Percentiles rank a stretch among this genome's conserved stretches.
These are phyloP conservation scores for Alternaria sp. DNA, from an alignment of 2,329 filamentous ascomycete species.

Conservation along the genomic window DNA sequence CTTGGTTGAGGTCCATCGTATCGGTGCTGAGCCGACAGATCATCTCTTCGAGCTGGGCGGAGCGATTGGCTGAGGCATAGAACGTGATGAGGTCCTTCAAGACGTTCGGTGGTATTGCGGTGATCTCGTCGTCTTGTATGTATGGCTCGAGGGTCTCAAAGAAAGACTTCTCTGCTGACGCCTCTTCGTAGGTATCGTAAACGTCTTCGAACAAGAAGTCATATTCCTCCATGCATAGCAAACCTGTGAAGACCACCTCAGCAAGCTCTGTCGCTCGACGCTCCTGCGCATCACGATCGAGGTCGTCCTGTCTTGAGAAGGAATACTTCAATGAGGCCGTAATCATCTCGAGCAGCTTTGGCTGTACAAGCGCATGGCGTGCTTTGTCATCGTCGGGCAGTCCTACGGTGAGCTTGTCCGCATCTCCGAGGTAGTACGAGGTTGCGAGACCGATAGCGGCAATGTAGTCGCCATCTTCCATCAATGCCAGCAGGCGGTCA, in stretches of 20 bases:
- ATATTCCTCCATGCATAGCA: constrained; percentile 74
- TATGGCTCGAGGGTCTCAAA: constrained; percentile 88
- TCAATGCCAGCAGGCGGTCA: constrained; percentile 87
- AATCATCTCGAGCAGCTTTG: constrained; percentile 93
- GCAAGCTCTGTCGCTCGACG: constrained; percentile 77
- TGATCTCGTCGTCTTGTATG: constrained; percentile 79
- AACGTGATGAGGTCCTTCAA: constrained; percentile 86
- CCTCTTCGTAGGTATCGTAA: constrained; percentile 88
- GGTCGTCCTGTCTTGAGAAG: constrained; percentile 69
- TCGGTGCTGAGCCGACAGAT: constrained; percentile 90
- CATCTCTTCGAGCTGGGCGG: constrained; percentile 85
- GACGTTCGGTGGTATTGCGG: constrained; percentile 76
- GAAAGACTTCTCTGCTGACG: constrained; percentile 74
- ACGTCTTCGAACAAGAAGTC: constrained; percentile 91
- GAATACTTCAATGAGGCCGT: constrained; percentile 88
- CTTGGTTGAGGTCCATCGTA: constrained; percentile 92
- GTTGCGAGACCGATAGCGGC: constrained; percentile 89
- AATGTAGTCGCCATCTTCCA: constrained; percentile 97
- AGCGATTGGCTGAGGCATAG: constrained; percentile 77
- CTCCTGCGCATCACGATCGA: constrained; percentile 58
- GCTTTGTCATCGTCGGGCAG: constrained; percentile 80
- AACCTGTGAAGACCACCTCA: constrained; percentile 82
- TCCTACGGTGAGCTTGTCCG: constrained; percentile 94
- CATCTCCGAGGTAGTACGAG: constrained; percentile 86
- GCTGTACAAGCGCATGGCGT: constrained; percentile 81